A percentile compares a stretch with the other conserved stretches of the same genome.
Conservation (phyloP, 2,329 filamentous ascomycete genomes). For the Fusarium concolor region DNA sequence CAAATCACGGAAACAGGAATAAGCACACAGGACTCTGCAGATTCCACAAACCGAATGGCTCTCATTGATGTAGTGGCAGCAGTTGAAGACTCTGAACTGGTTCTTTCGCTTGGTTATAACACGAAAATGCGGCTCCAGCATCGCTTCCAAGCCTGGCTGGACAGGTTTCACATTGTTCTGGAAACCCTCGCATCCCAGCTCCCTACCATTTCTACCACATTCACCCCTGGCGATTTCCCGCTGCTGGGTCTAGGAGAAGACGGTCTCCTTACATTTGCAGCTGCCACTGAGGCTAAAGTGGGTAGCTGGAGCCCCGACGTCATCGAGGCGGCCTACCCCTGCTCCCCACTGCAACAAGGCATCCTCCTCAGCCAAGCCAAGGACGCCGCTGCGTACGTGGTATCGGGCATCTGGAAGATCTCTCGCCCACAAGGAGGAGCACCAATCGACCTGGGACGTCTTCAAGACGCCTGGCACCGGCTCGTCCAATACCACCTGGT, state of each 20-base stretch:
- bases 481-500: background rate
- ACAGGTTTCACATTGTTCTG: background rate
- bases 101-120: background rate
- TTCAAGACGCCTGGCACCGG: background rate
- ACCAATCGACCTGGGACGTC: background rate
- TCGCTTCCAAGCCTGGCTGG: background rate
- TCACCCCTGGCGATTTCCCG: background rate
- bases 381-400: background rate
- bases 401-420: background rate
- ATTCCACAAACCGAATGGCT: background rate
- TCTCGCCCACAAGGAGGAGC: background rate
- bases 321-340: background rate
- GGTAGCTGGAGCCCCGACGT: background rate
- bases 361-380: constrained; percentile 1
- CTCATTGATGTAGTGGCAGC: background rate
- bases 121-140: background rate
- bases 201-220: background rate
- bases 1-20: background rate
- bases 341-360: background rate
- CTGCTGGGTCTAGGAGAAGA: background rate
- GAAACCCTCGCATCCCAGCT: background rate
- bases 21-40: background rate
- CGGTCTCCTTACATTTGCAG: background rate
- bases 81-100: background rate
- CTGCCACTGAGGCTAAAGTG: background rate